Percentiles rank a stretch among this genome's conserved stretches.
Evolutionary conservation across 768 basidiomycete species (phyloP).

Genomic region (Mycena chlorophos): DNA sequence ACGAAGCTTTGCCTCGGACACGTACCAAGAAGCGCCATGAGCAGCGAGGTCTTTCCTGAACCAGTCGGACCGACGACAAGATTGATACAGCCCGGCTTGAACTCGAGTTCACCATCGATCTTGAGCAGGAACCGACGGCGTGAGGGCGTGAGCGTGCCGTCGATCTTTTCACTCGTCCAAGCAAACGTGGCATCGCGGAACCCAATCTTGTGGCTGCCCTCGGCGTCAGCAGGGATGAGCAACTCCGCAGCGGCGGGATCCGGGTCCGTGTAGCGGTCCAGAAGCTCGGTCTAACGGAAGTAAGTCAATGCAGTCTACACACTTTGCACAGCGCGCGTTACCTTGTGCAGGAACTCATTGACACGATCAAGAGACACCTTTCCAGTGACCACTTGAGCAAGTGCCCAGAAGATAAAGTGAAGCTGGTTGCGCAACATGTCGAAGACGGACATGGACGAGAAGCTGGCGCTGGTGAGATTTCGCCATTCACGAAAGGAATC

Average conservation of each 20-base stretch:
- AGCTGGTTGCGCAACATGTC: slow-evolving; percentile 47
- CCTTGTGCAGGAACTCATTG: slow-evolving; percentile 41
- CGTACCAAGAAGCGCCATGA: slow-evolving; percentile 60
- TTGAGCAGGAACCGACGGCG: slow-evolving; percentile 50
- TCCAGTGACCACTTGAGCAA: slow-evolving; percentile 33
- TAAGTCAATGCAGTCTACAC: no score
- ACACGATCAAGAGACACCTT: slow-evolving; percentile 68
- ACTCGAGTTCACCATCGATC: slow-evolving; percentile 53
- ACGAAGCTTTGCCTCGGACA: neutral
- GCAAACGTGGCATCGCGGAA: slow-evolving; percentile 56
- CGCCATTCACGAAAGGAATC: neutral
- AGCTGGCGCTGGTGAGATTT: neutral
- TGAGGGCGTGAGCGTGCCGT: slow-evolving; percentile 37
- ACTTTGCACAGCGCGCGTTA: no score
- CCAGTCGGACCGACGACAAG: slow-evolving; percentile 64
- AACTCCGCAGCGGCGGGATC: slow-evolving; percentile 23
- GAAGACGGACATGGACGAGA: slow-evolving; percentile 60
- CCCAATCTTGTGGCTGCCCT: slow-evolving; percentile 40
- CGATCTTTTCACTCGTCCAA: slow-evolving; percentile 46
- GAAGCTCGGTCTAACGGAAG: slow-evolving; percentile 53
- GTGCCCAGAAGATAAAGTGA: slow-evolving; percentile 20
- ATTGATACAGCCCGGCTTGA: slow-evolving; percentile 55
- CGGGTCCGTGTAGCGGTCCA: slow-evolving; percentile 41
- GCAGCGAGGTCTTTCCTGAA: slow-evolving; percentile 63
- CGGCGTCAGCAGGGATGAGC: slow-evolving; percentile 13